Base-by-base conservation (phyloP, 306 rosid species). In the Dryas alaskensis region DNA sequence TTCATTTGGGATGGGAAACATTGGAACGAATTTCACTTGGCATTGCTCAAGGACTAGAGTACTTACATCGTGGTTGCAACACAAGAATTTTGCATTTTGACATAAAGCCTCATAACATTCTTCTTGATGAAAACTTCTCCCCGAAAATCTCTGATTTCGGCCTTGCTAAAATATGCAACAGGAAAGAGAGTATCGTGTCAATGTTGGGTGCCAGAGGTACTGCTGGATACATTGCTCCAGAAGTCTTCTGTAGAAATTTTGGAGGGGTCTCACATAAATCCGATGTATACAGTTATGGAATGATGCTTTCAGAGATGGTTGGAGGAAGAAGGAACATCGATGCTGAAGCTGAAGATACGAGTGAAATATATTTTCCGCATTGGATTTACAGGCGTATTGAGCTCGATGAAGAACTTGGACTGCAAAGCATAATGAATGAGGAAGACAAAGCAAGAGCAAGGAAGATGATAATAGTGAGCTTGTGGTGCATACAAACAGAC, bases 81-180 rank as follows among this genome's bases (percentile, higher is more conserved):
- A 78, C 84, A 16, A 69, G 78, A 73, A 86, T 86, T 25, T 60
- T 81, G 17, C 89, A 86, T 81, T 81, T 83, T 0, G 89, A 82
- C 48, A 83, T 83, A 49, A 83, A 86, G 44, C 84, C 88, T 57
- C 88, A 85, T 22, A 85, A 85, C 65, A 83, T 86, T 68, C 80
- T 76, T 59, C 80, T 76, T 4, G 14, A 59, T 14, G 69, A 58
- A 13, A 22, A 59, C 3, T 83, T 86, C 8, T 49, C 46, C 0
- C 87, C 87, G 0, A 83, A 81, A 60, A 71, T 86, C 46, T 55
- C 86, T 0, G 90, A 86, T 60, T 86, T 86, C 5, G 87, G 87
- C 43, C 86, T 83, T 10, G 82, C 87, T 2, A 86, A 81, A 73
- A 40, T 86, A 7, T 86, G 87, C 10, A 43, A 73, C 0, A 60